Percentiles rank a stretch among this genome's conserved stretches.
phyloP scores from a whole-genome alignment of 345 rosid species.

The Camelina neglecta region DNA sequence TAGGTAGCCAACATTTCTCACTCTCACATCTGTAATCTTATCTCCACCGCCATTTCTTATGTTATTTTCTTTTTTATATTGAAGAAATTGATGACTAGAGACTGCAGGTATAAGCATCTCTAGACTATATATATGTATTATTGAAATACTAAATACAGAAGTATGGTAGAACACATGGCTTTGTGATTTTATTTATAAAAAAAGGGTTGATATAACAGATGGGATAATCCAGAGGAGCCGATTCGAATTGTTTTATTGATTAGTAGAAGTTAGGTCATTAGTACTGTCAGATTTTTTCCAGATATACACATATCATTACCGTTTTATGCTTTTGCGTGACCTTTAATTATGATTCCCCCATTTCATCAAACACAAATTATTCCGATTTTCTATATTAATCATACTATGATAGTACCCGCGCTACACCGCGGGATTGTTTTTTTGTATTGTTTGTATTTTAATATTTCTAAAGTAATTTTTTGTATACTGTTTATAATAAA shows the following conservation, averaged over 20 bases:
- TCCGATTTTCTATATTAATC: neutral
- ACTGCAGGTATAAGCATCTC: neutral
- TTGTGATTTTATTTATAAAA: neutral
- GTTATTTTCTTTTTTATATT: neutral
- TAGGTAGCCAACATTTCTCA: conserved; percentile 25
- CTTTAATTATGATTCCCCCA: conserved; percentile 25
- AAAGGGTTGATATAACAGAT: neutral
- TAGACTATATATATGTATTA: neutral
- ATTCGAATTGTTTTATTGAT: conserved; percentile 21
- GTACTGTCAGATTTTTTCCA: conserved; percentile 13
- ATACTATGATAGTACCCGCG: too few species aligned
- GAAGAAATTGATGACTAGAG: neutral
- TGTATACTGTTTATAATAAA: too few species aligned
- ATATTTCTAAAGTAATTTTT: too few species aligned
- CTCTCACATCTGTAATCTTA: neutral
- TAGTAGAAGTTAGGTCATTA: conserved; percentile 19
- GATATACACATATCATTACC: conserved; percentile 29
- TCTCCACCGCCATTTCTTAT: conserved; percentile 1
- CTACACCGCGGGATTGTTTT: too few species aligned
- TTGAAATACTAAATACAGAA: neutral
- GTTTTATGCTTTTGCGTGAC: conserved; percentile 28
- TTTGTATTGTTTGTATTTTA: too few species aligned
- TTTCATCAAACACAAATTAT: neutral
- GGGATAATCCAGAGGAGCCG: conserved; percentile 37
- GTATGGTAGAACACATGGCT: conserved; percentile 21